A percentile compares a stretch with the other conserved stretches of the same genome.
These are phyloP conservation scores for Naganishia randhawae DNA, from an alignment of 768 basidiomycete genomes.

Conservation along the genomic window DNA sequence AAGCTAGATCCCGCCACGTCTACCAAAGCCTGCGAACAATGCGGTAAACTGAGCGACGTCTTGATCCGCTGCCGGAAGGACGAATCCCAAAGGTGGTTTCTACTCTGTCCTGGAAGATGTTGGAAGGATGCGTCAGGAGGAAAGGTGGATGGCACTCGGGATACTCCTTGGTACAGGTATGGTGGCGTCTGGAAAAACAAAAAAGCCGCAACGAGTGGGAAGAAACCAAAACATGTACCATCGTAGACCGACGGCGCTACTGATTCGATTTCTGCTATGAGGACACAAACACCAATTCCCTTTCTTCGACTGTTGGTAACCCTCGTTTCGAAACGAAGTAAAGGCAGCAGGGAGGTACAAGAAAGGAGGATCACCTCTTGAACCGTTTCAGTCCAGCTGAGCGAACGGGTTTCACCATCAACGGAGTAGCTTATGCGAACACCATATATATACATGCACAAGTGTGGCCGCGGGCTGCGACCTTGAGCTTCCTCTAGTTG, in stretches of 20 bases:
- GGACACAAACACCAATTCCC: neutral
- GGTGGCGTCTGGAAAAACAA: slow-evolving; percentile 29
- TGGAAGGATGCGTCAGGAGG: slow-evolving; percentile 24
- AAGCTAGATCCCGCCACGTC: slow-evolving; percentile 25
- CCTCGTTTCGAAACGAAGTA: neutral
- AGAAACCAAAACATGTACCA: slow-evolving; percentile 36
- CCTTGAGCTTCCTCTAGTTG: neutral
- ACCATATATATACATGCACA: neutral
- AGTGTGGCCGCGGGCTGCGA: too few relatives aligned
- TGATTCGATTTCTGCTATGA: neutral
- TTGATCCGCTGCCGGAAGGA: slow-evolving; percentile 28
- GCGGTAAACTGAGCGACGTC: slow-evolving; percentile 23
- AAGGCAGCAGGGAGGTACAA: neutral
- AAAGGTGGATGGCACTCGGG: slow-evolving; percentile 18
- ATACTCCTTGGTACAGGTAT: slow-evolving; percentile 8
- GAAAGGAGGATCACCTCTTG: neutral
- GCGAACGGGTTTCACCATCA: neutral
- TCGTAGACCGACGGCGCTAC: neutral
- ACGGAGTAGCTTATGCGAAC: neutral
- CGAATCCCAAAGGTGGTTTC: slow-evolving; percentile 19
- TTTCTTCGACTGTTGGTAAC: neutral
- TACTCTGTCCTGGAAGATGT: slow-evolving; percentile 24
- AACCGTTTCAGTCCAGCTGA: too few relatives aligned
- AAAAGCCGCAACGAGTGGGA: slow-evolving; percentile 41
- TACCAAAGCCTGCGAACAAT: slow-evolving; percentile 21